Evolutionary conservation across 2,329 filamentous ascomycete species (phyloP).

Genomic region (Polytolypa hystricis): DNA sequence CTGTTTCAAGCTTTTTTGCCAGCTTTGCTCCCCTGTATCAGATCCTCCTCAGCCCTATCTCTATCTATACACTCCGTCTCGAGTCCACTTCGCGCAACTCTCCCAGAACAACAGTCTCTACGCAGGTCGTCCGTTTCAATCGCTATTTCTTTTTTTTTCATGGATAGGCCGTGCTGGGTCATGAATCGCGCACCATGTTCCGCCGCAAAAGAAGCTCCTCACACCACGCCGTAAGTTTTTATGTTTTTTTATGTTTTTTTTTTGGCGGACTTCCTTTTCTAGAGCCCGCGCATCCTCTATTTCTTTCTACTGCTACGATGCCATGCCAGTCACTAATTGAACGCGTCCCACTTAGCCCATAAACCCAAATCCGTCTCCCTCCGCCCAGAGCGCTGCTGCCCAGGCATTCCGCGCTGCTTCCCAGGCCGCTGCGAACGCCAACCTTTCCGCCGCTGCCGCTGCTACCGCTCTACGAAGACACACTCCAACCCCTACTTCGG

Average conservation of each 20-base stretch:
- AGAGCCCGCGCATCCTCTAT: background rate
- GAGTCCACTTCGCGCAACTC: too few species aligned
- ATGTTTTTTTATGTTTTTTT: too few species aligned
- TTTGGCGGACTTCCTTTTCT: too few species aligned
- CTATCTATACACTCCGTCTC: too few species aligned
- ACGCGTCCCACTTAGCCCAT: slow-evolving; percentile 40
- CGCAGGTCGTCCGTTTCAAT: too few species aligned
- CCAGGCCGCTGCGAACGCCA: slow-evolving; percentile 50
- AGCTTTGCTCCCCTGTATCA: too few species aligned
- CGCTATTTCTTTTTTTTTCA: slow-evolving; percentile 5
- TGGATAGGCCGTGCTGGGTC: slow-evolving; percentile 5
- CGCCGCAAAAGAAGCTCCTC: slow-evolving; percentile 32
- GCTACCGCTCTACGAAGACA: slow-evolving; percentile 72
- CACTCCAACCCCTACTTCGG: slow-evolving; percentile 64
- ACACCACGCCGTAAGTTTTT: slow-evolving; percentile 30
- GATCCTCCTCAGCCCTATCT: too few species aligned
- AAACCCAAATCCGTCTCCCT: slow-evolving; percentile 54
- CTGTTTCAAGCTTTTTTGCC: too few species aligned
- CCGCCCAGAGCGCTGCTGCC: slow-evolving; percentile 67
- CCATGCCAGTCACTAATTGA: background rate
- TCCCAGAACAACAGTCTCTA: too few species aligned
- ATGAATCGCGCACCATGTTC: slow-evolving; percentile 25
- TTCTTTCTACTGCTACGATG: background rate
- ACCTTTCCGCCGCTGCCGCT: slow-evolving; percentile 73
- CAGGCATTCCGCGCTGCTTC: slow-evolving; percentile 67